A percentile compares a stretch with the other conserved stretches of the same genome.
phyloP scores from a whole-genome alignment of 768 basidiomycete species.

The Phanerochaete sordida region DNA sequence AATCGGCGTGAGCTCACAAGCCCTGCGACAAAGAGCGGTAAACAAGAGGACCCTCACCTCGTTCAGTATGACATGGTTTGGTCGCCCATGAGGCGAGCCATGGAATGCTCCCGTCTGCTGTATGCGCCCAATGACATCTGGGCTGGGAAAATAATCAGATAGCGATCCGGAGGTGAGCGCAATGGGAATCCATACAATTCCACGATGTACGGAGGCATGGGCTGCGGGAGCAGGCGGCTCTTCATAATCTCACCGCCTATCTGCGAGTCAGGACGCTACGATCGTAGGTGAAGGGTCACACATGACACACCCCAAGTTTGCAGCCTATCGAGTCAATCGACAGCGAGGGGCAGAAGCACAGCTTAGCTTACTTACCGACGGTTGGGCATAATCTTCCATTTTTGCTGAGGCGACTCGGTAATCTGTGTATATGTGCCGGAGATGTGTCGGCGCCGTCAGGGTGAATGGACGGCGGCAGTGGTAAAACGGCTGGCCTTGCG shows the following conservation, averaged over 20 bases:
- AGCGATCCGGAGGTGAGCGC: not conserved
- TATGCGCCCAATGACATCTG: slow-evolving; percentile 72
- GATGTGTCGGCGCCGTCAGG: not conserved
- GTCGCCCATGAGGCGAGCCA: slow-evolving; percentile 58
- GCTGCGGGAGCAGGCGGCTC: slow-evolving; percentile 62
- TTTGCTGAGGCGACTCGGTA: slow-evolving; percentile 68
- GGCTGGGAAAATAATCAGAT: slow-evolving; percentile 44
- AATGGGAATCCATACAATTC: slow-evolving; percentile 48
- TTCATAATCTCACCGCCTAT: slow-evolving; percentile 76
- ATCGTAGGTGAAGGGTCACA: not conserved
- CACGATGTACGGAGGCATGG: slow-evolving; percentile 67
- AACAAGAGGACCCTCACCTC: slow-evolving; percentile 46
- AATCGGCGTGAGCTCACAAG: slow-evolving; percentile 11
- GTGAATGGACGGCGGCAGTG: slow-evolving; percentile 6
- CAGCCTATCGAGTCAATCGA: slow-evolving; percentile 38
- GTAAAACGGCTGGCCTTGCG: slow-evolving; percentile 53
- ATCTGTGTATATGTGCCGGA: slow-evolving; percentile 46
- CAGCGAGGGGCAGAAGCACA: not conserved
- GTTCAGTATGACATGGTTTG: slow-evolving; percentile 90
- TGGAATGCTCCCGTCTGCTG: slow-evolving; percentile 59
- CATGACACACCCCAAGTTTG: slow-evolving; percentile 64
- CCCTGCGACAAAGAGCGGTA: slow-evolving; percentile 6
- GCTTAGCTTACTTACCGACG: slow-evolving; percentile 48
- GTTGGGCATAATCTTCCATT: slow-evolving; percentile 76
- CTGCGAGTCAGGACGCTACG: not conserved